These are phyloP conservation scores for Metschnikowia amazonensis DNA, from an alignment of 805 yeast species.

Conservation along the genomic window DNA sequence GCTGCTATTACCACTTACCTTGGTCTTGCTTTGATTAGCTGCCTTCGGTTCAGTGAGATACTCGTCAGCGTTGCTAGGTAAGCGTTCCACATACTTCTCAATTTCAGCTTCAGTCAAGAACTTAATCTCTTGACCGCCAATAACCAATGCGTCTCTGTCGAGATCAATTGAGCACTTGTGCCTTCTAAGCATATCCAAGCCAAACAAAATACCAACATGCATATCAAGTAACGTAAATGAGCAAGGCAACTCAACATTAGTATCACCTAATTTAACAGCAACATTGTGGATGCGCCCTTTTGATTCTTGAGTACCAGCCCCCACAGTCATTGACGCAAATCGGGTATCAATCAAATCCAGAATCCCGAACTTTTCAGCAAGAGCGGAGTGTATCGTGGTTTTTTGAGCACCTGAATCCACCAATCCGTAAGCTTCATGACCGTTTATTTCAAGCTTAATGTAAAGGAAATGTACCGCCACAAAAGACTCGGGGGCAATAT, in stretches of 20 bases:
- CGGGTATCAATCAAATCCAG: conserved; percentile 73
- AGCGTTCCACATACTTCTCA: conserved; percentile 30
- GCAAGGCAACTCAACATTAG: conserved; percentile 37
- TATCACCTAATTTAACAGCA: conserved; percentile 70
- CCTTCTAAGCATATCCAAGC: conserved; percentile 86
- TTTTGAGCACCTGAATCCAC: conserved; percentile 96
- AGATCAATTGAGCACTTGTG: conserved; percentile 83
- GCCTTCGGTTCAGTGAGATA: not conserved
- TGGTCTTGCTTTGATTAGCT: not conserved
- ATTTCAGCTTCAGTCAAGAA: conserved; percentile 73
- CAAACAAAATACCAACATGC: conserved; percentile 70
- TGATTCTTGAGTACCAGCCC: conserved; percentile 81
- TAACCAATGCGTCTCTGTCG: conserved; percentile 54
- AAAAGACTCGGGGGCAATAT: conserved; percentile 87
- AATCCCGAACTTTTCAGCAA: conserved; percentile 72
- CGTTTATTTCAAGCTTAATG: conserved; percentile 73
- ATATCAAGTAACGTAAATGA: conserved; percentile 54
- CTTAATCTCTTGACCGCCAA: conserved; percentile 69
- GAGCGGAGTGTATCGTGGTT: conserved; percentile 73
- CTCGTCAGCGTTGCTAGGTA: conserved; percentile 1
- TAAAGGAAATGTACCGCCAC: conserved; percentile 80
- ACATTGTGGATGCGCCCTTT: conserved; percentile 86
- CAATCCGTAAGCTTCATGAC: conserved; percentile 80
- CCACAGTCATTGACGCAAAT: conserved; percentile 78
- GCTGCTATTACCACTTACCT: not conserved